These are phyloP conservation scores for Helotiales sp. DNA, from an alignment of 2,329 filamentous ascomycete genomes.

Conservation along the genomic window DNA sequence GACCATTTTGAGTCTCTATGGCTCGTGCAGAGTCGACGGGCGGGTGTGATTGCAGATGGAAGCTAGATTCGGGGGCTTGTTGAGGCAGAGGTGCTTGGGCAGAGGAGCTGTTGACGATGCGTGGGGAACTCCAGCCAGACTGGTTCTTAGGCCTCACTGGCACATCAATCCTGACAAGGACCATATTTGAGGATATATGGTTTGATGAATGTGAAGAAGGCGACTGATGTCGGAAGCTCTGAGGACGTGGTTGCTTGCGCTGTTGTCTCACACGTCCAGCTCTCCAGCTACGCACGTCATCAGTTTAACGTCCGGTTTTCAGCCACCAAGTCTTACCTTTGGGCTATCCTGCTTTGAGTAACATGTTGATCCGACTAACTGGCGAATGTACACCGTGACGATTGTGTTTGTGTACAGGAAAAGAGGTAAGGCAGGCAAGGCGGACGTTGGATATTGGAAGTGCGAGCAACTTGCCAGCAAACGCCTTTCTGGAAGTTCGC, in stretches of 20 bases:
- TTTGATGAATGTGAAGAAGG: background rate
- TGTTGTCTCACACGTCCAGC: background rate
- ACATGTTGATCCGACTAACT: background rate
- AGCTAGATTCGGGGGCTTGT: background rate
- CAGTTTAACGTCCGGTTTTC: slow-evolving; percentile 8
- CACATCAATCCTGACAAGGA: slow-evolving; percentile 4
- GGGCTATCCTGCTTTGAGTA: background rate
- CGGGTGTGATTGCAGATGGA: background rate
- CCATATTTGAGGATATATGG: slow-evolving; percentile 5
- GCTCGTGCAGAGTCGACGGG: background rate
- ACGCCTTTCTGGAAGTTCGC: background rate
- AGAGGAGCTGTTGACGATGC: background rate
- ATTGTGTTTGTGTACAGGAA: background rate
- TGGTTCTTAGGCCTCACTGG: background rate
- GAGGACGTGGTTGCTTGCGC: background rate
- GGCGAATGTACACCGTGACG: background rate
- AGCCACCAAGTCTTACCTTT: slow-evolving; percentile 1
- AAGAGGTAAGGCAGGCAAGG: too few relatives aligned
- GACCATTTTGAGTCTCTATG: background rate
- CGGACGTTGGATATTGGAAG: slow-evolving; percentile 1
- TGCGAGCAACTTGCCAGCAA: background rate
- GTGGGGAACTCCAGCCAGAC: background rate
- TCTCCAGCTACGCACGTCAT: background rate
- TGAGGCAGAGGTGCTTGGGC: background rate
- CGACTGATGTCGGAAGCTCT: background rate